These are phyloP conservation scores for Maudiozyma pseudohumilis DNA, from an alignment of 805 yeast species.

Conservation along the genomic window DNA sequence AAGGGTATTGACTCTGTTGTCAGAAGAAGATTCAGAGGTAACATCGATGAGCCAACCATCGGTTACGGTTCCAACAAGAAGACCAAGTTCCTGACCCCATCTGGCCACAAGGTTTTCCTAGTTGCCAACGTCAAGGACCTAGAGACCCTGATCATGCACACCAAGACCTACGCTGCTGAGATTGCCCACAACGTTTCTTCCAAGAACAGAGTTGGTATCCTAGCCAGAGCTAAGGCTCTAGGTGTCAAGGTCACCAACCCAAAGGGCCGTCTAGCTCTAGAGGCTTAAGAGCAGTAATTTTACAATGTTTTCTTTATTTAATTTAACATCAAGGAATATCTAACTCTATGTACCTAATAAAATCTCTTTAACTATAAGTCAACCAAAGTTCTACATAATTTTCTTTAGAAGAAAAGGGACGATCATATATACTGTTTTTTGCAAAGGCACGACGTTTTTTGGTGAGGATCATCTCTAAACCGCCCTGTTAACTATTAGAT, in stretches of 20 bases:
- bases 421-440: too few relatives aligned
- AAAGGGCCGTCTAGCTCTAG: constrained; percentile 95
- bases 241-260: constrained; percentile 99
- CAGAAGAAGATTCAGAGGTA: constrained; percentile 99
- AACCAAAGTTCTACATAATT: too few relatives aligned
- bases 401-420: too few relatives aligned
- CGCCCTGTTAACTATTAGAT: too few relatives aligned
- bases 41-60: constrained; percentile 97
- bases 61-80: constrained; percentile 99
- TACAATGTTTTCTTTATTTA: constrained; percentile 3
- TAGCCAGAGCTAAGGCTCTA: constrained; percentile 94
- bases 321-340: constrained; percentile 5
- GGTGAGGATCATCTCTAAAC: too few relatives aligned
- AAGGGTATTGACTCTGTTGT: constrained; percentile 99
- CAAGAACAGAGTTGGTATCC: constrained; percentile 93
- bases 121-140: constrained; percentile 89
- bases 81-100: constrained; percentile 91
- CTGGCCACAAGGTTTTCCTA: constrained; percentile 96
- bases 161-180: constrained; percentile 99
- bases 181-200: constrained; percentile 98
- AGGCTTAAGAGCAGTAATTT: constrained; percentile 56
- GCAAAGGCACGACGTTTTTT: too few relatives aligned
- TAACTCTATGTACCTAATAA: constrained; percentile 6
- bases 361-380: constrained; percentile 6
- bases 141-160: constrained; percentile 92